Evolutionary conservation across 805 yeast genomes (phyloP), one percentile per base, ranked within the genome.

Genomic region (Komagataella pseudopastoris): DNA sequence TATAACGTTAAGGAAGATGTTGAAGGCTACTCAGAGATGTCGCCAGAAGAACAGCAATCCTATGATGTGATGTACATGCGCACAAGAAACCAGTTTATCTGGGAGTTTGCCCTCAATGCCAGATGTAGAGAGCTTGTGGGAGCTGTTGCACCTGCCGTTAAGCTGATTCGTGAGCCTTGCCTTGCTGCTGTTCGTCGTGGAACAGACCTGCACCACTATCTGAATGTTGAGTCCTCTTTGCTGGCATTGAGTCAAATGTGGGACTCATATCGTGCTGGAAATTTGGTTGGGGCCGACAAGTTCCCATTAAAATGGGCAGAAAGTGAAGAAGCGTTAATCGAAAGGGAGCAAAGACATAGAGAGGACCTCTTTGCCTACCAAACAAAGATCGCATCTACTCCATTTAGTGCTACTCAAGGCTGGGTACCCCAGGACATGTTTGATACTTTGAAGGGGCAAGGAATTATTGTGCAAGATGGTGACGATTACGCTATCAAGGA

Each of bases 341-440:
- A 70, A 50, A 85, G 82, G 60, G 79, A 78, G 50, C 39, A 30
- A 10, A 30, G 39, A 10, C 39, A 30, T 30, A 30, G n/a, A 10
- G 60, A 70, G 20, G 77, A 75, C 23, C 72, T 88, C 58, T 81
- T 77, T 53, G 76, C 72, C 30, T 85, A 87, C 70, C 91, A 88
- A 66, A 69, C 77, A 56, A 80, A 78, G 57, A 67, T 85, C 48
- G 75, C 83, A 44, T 72, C 81, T 5, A 75, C 81, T 50, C 96
- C 97, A 46, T 90, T 88, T 66, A 83, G 87, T 30, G 91, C 91
- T 48, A 85, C 96, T 22, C 85, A 86, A 51, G 96, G 96, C 4
- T 91, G 97, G 96, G 77, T 93, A 52, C 96, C 98, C 16, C 96
- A 88, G 63, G 96, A 88, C 62, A 80, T 88, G 85, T 90, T 91